Percentiles rank a stretch among this genome's conserved stretches.
These are phyloP conservation scores for Eucalyptus albens DNA, from an alignment of 345 rosid genomes.

Conservation along the genomic window DNA sequence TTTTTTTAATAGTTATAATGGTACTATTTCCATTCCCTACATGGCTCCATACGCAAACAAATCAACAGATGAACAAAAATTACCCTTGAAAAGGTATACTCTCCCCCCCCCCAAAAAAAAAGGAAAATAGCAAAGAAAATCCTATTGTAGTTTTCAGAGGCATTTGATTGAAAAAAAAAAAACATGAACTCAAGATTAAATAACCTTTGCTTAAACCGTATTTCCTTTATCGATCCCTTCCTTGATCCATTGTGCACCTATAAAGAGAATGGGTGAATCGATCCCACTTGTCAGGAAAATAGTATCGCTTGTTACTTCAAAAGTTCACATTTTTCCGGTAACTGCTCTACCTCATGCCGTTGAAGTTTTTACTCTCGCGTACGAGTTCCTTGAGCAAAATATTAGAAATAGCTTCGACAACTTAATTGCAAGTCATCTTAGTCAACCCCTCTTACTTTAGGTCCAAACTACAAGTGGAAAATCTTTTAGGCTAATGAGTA, in stretches of 20 bases:
- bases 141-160: background rate
- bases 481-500: background rate
- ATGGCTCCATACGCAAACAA: background rate
- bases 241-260: background rate
- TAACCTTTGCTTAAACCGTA: background rate
- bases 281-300: fast-evolving
- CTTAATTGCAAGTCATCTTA: background rate
- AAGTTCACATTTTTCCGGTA: background rate
- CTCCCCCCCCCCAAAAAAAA: no score
- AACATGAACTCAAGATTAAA: background rate
- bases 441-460: background rate
- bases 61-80: background rate
- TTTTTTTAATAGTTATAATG: background rate
- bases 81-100: background rate
- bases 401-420: background rate
- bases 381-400: background rate
- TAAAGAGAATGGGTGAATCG: background rate
- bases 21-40: background rate
- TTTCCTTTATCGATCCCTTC: background rate
- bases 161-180: background rate
- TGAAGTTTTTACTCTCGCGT: background rate
- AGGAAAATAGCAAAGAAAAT: no score
- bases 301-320: background rate
- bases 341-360: background rate
- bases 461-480: background rate